These are phyloP conservation scores for Trametes coccinea DNA, from an alignment of 768 basidiomycete genomes.

Conservation along the genomic window DNA sequence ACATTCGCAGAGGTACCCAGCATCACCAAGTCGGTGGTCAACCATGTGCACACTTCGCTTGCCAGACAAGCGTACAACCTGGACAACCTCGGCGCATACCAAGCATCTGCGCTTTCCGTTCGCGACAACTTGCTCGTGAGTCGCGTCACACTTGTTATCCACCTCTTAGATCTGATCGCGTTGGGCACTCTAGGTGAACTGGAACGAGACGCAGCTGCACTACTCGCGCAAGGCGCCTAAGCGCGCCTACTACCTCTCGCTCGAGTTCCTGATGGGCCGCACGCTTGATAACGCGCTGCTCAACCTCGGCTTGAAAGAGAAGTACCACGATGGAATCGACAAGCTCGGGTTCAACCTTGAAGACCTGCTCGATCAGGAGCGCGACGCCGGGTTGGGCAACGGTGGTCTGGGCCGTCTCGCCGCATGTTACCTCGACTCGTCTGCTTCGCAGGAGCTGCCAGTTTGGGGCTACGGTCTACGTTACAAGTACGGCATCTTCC, in stretches of 20 bases:
- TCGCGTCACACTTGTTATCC: background rate
- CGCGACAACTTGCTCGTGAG: slow-evolving; percentile 84
- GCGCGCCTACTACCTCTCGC: slow-evolving; percentile 91
- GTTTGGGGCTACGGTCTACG: slow-evolving; percentile 95
- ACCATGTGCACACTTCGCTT: slow-evolving; percentile 85
- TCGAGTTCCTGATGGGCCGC: slow-evolving; percentile 89
- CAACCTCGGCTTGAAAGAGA: slow-evolving; percentile 81
- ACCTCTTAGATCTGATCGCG: background rate
- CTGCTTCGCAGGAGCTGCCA: slow-evolving; percentile 85
- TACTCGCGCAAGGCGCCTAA: slow-evolving; percentile 84
- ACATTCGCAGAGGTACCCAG: slow-evolving; percentile 49
- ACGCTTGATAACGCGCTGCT: slow-evolving; percentile 81
- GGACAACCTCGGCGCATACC: slow-evolving; percentile 85
- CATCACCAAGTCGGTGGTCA: slow-evolving; percentile 75
- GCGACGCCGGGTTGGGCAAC: slow-evolving; percentile 94
- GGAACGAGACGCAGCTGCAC: slow-evolving; percentile 79
- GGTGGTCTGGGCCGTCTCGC: slow-evolving; percentile 95
- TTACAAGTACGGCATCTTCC: slow-evolving; percentile 96
- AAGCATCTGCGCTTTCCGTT: slow-evolving; percentile 85
- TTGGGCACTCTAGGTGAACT: slow-evolving; percentile 58
- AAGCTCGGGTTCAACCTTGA: slow-evolving; percentile 90
- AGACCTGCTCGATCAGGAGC: slow-evolving; percentile 83
- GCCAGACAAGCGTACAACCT: slow-evolving; percentile 91
- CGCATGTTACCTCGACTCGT: slow-evolving; percentile 96
- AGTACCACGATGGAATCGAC: slow-evolving; percentile 65